phyloP scores from a whole-genome alignment of 2,329 filamentous ascomycete species.

The Colletotrichum acutatum region DNA sequence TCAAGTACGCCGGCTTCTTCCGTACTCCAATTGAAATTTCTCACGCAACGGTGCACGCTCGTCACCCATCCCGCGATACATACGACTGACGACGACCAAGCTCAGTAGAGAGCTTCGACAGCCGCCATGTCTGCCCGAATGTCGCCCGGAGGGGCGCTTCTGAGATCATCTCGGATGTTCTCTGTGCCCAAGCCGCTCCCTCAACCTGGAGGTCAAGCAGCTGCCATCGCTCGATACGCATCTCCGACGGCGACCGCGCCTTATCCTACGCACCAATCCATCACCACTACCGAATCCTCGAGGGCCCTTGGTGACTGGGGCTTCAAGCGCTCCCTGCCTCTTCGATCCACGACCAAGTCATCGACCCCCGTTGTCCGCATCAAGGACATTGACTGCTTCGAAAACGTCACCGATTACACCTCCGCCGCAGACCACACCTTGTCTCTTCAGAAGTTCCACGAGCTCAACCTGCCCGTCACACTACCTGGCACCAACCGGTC shows the following conservation, averaged over 20 bases:
- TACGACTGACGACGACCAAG: conserved; percentile 27
- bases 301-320: conserved; percentile 89
- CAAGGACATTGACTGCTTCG: conserved; percentile 82
- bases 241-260: conserved; percentile 79
- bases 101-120: conserved; percentile 36
- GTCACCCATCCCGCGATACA: neutral
- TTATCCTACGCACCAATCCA: conserved; percentile 85
- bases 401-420: conserved; percentile 90
- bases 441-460: conserved; percentile 86
- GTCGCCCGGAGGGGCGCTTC: conserved; percentile 74
- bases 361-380: conserved; percentile 82
- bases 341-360: conserved; percentile 77
- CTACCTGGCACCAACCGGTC: conserved; percentile 50
- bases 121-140: conserved; percentile 43
- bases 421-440: conserved; percentile 85
- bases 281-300: conserved; percentile 80
- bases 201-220: conserved; percentile 63
- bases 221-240: conserved; percentile 56
- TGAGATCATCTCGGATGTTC: conserved; percentile 91
- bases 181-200: conserved; percentile 83
- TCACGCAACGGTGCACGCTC: conserved; percentile 12
- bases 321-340: conserved; percentile 84
- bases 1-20: conserved; percentile 24
- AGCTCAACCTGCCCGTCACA: conserved; percentile 79
- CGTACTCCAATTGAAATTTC: conserved; percentile 35